Evolutionary conservation across 306 rosid species (phyloP).

Genomic region (Cucumis hystrix): DNA sequence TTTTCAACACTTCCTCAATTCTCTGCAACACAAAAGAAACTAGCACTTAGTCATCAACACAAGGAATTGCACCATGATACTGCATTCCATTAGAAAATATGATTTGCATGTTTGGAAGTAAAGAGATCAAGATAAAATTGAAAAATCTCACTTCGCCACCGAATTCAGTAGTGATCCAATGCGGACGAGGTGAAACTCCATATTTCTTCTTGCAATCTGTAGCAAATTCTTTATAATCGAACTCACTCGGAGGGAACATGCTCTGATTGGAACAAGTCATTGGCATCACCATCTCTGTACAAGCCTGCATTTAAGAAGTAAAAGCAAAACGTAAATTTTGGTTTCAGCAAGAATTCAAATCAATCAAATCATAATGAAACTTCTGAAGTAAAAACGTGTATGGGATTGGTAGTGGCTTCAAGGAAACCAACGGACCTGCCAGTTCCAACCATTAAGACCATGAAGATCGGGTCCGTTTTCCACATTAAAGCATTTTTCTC

Average conservation of each 20-base stretch:
- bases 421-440: constrained; percentile 5
- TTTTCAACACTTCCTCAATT: not conserved
- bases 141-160: not conserved
- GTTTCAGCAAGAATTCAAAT: not conserved
- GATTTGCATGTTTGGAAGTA: not conserved
- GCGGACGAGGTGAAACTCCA: constrained; percentile 6
- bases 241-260: not conserved
- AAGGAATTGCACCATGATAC: not conserved
- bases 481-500: constrained; percentile 5
- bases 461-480: not conserved
- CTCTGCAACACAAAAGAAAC: constrained; percentile 6
- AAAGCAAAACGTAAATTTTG: not conserved
- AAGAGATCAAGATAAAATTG: not conserved
- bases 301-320: constrained; percentile 4
- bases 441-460: constrained; percentile 8
- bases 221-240: constrained; percentile 1
- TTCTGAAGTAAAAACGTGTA: not conserved
- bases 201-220: not conserved
- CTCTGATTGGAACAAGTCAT: constrained; percentile 4
- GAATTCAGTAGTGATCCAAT: constrained; percentile 6
- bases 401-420: not conserved
- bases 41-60: not conserved
- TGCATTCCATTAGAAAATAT: too few species aligned
- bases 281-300: constrained; percentile 10
- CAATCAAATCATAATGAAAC: not conserved